phyloP scores from a whole-genome alignment of 768 basidiomycete species.

The Suillus alpinus region DNA sequence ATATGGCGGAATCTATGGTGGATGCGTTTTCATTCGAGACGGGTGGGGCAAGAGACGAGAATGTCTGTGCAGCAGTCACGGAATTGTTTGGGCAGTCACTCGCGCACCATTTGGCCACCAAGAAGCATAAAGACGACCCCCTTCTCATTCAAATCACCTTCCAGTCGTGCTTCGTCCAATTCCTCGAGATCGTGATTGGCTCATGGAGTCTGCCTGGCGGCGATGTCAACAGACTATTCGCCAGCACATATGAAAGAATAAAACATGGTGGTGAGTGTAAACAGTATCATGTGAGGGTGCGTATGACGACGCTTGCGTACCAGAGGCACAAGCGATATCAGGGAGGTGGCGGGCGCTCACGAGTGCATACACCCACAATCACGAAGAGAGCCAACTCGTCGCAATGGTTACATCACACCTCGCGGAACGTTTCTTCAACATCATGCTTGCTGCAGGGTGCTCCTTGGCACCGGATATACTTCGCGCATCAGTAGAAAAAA shows the following conservation, averaged over 20 bases:
- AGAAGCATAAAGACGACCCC: constrained; percentile 32
- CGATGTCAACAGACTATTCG: constrained; percentile 18
- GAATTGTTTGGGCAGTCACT: constrained; percentile 18
- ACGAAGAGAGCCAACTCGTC: constrained; percentile 1
- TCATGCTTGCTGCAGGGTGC: constrained; percentile 6
- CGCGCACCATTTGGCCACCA: constrained; percentile 25
- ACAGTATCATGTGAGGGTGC: not conserved
- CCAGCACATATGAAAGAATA: constrained; percentile 32
- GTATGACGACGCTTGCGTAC: not conserved
- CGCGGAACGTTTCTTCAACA: not conserved
- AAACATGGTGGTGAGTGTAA: constrained; percentile 33
- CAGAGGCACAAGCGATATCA: constrained; percentile 45
- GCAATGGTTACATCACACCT: not conserved
- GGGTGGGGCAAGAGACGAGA: constrained; percentile 14
- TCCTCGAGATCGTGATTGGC: constrained; percentile 22
- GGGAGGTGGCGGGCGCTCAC: constrained; percentile 48
- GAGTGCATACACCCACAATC: constrained; percentile 23
- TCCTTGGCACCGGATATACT: constrained; percentile 16
- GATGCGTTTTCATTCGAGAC: constrained; percentile 35
- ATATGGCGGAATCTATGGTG: constrained; percentile 46
- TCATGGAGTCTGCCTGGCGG: constrained; percentile 28
- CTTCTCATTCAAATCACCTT: constrained; percentile 36
- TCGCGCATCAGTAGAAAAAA: constrained; percentile 33
- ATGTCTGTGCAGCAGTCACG: constrained; percentile 19
- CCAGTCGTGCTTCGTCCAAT: constrained; percentile 27